phyloP scores from a whole-genome alignment of 73 alveolate species.

The Tetrahymena borealis region DNA sequence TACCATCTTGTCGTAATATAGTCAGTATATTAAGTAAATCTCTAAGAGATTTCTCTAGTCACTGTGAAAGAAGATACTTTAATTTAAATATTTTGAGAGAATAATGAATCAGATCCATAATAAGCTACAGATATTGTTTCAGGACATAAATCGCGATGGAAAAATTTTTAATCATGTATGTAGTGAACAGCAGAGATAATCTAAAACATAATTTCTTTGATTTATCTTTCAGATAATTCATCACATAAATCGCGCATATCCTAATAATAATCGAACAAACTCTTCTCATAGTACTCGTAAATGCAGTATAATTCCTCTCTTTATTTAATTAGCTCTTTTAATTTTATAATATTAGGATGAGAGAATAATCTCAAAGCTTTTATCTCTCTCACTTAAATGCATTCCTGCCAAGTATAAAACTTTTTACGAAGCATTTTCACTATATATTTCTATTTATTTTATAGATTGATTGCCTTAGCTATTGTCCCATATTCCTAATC shows the following conservation, averaged over 20 bases:
- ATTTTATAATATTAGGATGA: slow-evolving; percentile 31
- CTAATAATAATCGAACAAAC: slow-evolving; percentile 12
- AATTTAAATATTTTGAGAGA: neutral
- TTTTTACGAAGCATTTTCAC: neutral
- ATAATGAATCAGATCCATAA: neutral
- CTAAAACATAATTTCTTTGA: slow-evolving; percentile 39
- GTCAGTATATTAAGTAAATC: slow-evolving; percentile 62
- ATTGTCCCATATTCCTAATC: slow-evolving; percentile 61
- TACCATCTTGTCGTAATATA: slow-evolving; percentile 83
- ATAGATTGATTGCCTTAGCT: slow-evolving; percentile 15
- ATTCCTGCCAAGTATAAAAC: neutral
- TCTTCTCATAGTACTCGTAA: slow-evolving; percentile 43
- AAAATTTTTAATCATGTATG: slow-evolving; percentile 54
- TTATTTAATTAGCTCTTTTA: slow-evolving; percentile 48
- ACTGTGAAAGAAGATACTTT: slow-evolving; percentile 75
- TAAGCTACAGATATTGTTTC: slow-evolving; percentile 38
- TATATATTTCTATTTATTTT: neutral
- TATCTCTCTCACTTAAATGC: neutral
- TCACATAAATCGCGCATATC: slow-evolving; percentile 23
- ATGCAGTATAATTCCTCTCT: slow-evolving; percentile 41
- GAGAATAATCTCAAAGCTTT: neutral
- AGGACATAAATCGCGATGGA: slow-evolving; percentile 66
- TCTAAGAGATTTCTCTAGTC: slow-evolving; percentile 66
- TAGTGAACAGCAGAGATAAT: slow-evolving; percentile 47
- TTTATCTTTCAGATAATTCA: slow-evolving; percentile 21